phyloP scores from a whole-genome alignment of 2,329 filamentous ascomycete genomes.

The Fonsecaea monophora region DNA sequence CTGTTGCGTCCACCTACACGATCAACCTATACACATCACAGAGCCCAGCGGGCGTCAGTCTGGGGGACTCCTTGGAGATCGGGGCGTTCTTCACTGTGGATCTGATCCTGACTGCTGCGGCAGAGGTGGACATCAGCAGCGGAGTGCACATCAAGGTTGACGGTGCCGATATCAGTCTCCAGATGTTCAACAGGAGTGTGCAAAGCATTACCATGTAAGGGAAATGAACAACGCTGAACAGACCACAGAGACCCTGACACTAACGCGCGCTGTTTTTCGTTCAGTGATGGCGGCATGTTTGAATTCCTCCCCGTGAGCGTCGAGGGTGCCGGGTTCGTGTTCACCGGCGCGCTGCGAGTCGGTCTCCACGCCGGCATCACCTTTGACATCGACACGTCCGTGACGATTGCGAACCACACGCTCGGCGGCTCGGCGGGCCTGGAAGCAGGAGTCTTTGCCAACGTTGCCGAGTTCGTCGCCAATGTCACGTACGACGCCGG shows the following conservation, averaged over 20 bases:
- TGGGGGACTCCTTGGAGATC: not conserved
- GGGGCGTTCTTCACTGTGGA: slow-evolving; percentile 9
- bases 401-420: not conserved
- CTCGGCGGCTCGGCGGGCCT: slow-evolving; percentile 3
- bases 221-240: not conserved
- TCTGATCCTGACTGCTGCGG: not conserved
- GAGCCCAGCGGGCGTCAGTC: not conserved
- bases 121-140: slow-evolving; percentile 7
- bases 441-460: slow-evolving; percentile 1
- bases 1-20: slow-evolving; percentile 2
- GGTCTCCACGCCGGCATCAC: slow-evolving; percentile 6
- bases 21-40: slow-evolving; percentile 12
- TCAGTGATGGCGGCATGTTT: slow-evolving; percentile 6
- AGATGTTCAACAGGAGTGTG: not conserved
- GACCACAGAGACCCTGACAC: not conserved
- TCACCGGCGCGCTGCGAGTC: not conserved
- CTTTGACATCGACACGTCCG: not conserved
- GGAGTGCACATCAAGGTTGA: slow-evolving; percentile 11
- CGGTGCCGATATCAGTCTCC: not conserved
- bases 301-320: slow-evolving; percentile 10
- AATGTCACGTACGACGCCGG: not conserved
- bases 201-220: slow-evolving; percentile 10
- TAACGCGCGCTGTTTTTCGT: not conserved
- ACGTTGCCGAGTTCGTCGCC: slow-evolving; percentile 10
- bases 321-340: not conserved